Evolutionary conservation across 805 yeast genomes (phyloP), one percentile per base, ranked within the genome.

Genomic region (Wickerhamomyces canadensis): DNA sequence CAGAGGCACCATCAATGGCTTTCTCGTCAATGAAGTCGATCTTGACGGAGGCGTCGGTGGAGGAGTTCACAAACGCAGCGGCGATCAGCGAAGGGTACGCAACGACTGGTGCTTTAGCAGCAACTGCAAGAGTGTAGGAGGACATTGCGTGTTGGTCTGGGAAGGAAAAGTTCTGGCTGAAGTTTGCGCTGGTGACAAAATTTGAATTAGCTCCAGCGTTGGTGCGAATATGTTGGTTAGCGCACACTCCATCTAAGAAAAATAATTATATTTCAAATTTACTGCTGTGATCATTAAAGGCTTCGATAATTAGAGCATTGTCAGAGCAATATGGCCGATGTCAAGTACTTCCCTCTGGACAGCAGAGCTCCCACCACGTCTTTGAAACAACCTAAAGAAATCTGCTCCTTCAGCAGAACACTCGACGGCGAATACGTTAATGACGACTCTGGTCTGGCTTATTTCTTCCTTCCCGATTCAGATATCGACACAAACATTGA

Each of bases 321-420:
- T 21, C 23, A 6, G 12, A 35, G 16, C 17, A 15, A 26, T 19
- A 30, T 26, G 27, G 25, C 7, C 18, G 22, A 18, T 17, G 18
- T 16, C 27, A 19, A 38, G 29, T 25, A 17, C 36, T 38, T 62
- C 16, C 57, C 55, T 33, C 51, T 60, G 13, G 52, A 58, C 36
- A 63, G 74, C 10, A 63, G 84, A 40, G 73, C 86, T 1, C 67
- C 73, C 22, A 72, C 80, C 9, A 78, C 91, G 0, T 76, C 86
- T 2, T 67, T 89, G 36, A 80, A 81, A 51, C 94, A 87, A 57
- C 98, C 98, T 3, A 82, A 80, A 46, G 96, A 93, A 58, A 47
- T 91, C 3, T 67, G 74, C n/a, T 58, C 74, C 4, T 91, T 67
- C 55, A 77, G 91, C 2, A 64, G 87, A 39, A 76, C 73, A 19